Percentiles rank a stretch among this genome's conserved stretches.
Conservation (phyloP, 371 early-diverging fungal species). For the Lichtheimia ramosa region DNA sequence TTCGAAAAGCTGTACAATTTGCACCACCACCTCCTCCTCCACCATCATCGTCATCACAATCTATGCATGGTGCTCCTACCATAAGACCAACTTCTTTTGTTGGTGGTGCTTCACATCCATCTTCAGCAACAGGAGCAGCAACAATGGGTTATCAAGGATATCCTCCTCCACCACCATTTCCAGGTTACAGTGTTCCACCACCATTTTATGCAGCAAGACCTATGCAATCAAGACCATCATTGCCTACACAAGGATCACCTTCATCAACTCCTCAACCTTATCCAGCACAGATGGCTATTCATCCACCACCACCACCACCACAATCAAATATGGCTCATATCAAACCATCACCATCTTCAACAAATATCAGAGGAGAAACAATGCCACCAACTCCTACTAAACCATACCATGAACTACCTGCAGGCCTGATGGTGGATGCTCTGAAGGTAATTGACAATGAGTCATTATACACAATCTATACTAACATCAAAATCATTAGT, state of each 20-base stretch:
- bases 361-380: conserved; percentile 3
- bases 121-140: conserved; percentile 1
- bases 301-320: conserved; percentile 1
- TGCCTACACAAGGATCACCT: neutral
- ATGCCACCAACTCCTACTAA: conserved; percentile 23
- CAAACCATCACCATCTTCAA: conserved; percentile 7
- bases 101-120: conserved; percentile 7
- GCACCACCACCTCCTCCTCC: conserved; percentile 19
- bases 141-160: neutral
- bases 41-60: neutral
- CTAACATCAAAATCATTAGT: conserved; percentile 14
- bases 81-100: neutral
- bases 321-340: neutral
- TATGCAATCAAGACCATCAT: conserved; percentile 3
- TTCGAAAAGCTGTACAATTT: conserved; percentile 36
- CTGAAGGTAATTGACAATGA: conserved; percentile 32
- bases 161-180: conserved; percentile 5
- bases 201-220: neutral
- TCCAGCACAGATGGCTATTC: neutral
- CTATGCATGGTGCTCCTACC: conserved; percentile 1
- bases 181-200: neutral
- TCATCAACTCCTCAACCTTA: neutral
- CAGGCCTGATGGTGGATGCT: conserved; percentile 54
- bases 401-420: conserved; percentile 57
- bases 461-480: neutral